These are phyloP conservation scores for Pseudogymnoascus destructans DNA, from an alignment of 2,329 filamentous ascomycete genomes.

Conservation along the genomic window DNA sequence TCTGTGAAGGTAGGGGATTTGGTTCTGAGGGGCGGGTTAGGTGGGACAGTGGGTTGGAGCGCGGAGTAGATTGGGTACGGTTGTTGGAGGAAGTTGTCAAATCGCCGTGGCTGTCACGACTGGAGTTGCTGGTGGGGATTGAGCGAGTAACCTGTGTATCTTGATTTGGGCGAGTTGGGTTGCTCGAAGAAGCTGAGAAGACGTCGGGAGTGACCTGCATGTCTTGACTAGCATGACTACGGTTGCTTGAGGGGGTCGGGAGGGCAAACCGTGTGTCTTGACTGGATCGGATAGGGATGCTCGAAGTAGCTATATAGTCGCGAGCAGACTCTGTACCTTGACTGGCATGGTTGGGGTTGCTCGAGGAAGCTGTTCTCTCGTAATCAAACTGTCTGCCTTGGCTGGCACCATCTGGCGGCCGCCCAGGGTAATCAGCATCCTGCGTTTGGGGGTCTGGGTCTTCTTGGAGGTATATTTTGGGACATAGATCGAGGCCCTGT, in stretches of 20 bases:
- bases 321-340: not conserved
- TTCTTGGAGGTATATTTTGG: not conserved
- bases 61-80: not conserved
- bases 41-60: not conserved
- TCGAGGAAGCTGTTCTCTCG: not conserved
- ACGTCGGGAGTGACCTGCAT: not conserved
- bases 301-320: not conserved
- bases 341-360: not conserved
- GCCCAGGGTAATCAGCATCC: not conserved
- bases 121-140: not conserved
- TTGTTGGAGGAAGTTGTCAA: not conserved
- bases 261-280: conserved; percentile 2
- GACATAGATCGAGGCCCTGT: not conserved
- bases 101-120: not conserved
- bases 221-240: not conserved
- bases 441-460: not conserved
- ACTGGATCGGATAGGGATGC: not conserved
- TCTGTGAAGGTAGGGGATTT: not conserved
- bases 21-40: not conserved
- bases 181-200: not conserved
- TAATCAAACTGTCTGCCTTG: not conserved
- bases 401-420: not conserved
- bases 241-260: not conserved
- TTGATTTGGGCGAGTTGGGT: not conserved
- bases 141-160: not conserved